Conservation (phyloP, 2,329 filamentous ascomycete species). For the Cercospora nicotianae region DNA sequence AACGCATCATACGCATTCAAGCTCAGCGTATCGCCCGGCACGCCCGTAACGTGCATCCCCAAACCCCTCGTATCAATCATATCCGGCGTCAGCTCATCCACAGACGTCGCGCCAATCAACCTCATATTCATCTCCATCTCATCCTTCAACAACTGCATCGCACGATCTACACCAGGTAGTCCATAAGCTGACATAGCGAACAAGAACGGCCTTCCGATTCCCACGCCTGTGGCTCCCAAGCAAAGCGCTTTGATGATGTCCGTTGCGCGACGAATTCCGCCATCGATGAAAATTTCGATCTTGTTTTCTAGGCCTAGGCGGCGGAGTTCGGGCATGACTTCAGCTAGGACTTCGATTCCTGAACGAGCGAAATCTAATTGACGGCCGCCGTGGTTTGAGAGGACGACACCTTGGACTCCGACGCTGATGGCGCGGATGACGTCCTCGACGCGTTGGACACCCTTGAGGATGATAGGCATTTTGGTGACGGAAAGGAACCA, state of each 20-base stretch:
- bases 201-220: slow-evolving; percentile 90
- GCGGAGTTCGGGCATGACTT: slow-evolving; percentile 75
- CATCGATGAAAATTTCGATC: slow-evolving; percentile 82
- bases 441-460: slow-evolving; percentile 93
- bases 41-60: slow-evolving; percentile 57
- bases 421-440: slow-evolving; percentile 76
- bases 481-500: slow-evolving; percentile 81
- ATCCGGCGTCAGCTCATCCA: slow-evolving; percentile 77
- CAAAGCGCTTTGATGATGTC: slow-evolving; percentile 96
- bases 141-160: slow-evolving; percentile 73
- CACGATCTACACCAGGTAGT: slow-evolving; percentile 79
- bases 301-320: slow-evolving; percentile 60
- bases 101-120: slow-evolving; percentile 73
- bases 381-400: slow-evolving; percentile 93
- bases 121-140: slow-evolving; percentile 99
- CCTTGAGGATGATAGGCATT: slow-evolving; percentile 96
- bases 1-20: slow-evolving; percentile 57
- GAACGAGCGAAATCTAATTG: slow-evolving; percentile 92
- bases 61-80: slow-evolving; percentile 77
- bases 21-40: slow-evolving; percentile 63
- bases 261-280: slow-evolving; percentile 83
- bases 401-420: slow-evolving; percentile 79
- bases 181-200: slow-evolving; percentile 97
- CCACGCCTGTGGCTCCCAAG: slow-evolving; percentile 86
- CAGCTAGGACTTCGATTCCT: slow-evolving; percentile 84